Conservation (phyloP, 306 rosid species). For the Sechiopsis laciniata region DNA sequence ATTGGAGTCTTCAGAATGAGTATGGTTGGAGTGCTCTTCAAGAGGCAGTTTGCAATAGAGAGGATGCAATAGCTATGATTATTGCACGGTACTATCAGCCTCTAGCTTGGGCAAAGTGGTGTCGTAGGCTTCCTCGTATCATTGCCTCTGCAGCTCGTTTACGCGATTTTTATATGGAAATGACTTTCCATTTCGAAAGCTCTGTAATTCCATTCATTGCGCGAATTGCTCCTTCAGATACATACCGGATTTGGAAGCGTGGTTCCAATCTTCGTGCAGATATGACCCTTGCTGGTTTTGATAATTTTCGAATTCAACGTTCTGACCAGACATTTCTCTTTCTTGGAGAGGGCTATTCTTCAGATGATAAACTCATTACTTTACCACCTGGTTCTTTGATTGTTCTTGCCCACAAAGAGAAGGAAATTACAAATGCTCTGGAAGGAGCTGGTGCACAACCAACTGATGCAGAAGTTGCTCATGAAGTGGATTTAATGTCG, state of each 20-base stretch:
- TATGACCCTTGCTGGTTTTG: slow-evolving; percentile 99
- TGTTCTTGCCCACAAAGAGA: slow-evolving; percentile 85
- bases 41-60: slow-evolving; percentile 84
- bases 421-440: slow-evolving; percentile 92
- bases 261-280: slow-evolving; percentile 97
- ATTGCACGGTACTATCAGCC: slow-evolving; percentile 90
- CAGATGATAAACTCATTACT: slow-evolving; percentile 62
- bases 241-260: slow-evolving; percentile 95
- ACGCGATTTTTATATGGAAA: slow-evolving; percentile 95
- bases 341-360: slow-evolving; percentile 84
- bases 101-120: slow-evolving; percentile 98
- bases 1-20: slow-evolving; percentile 99
- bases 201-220: slow-evolving; percentile 93
- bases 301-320: slow-evolving; percentile 85
- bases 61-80: slow-evolving; percentile 71
- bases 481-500: slow-evolving; percentile 87
- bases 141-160: slow-evolving; percentile 74
- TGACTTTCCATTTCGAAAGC: slow-evolving; percentile 92
- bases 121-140: slow-evolving; percentile 93
- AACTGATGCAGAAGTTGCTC: slow-evolving; percentile 87
- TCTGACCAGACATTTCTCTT: slow-evolving; percentile 86
- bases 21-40: slow-evolving; percentile 98
- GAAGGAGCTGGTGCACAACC: slow-evolving; percentile 96
- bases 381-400: slow-evolving; percentile 78
- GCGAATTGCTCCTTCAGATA: slow-evolving; percentile 91